Percentiles rank a stretch among this genome's conserved stretches.
Conservation (phyloP, 1,139 yeast genomes). For the Yamadazyma blattariae region DNA sequence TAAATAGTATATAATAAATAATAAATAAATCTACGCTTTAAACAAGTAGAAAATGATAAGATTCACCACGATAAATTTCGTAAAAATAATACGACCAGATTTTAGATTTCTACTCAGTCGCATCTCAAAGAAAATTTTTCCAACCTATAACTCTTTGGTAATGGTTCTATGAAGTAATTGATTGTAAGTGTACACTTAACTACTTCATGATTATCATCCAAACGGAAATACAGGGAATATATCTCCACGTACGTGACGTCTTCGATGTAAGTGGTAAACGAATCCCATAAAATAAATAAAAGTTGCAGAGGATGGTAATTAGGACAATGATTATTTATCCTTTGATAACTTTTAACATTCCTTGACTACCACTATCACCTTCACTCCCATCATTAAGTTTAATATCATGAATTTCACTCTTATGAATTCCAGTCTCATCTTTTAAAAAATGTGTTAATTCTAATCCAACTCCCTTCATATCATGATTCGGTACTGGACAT, state of each 20-base stretch:
- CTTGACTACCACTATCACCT: too few relatives aligned
- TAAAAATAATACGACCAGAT: too few relatives aligned
- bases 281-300: slow-evolving; percentile 35
- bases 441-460: slow-evolving; percentile 14
- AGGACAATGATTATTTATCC: slow-evolving; percentile 14
- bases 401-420: too few relatives aligned
- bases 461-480: slow-evolving; percentile 14
- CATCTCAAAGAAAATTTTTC: neutral
- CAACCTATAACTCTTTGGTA: neutral
- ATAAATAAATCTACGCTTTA: too few relatives aligned
- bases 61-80: too few relatives aligned
- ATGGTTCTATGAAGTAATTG: neutral
- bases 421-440: neutral
- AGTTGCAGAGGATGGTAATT: slow-evolving; percentile 39
- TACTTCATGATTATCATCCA: neutral
- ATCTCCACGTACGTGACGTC: slow-evolving; percentile 44
- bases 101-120: too few relatives aligned
- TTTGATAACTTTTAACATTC: slow-evolving; percentile 42
- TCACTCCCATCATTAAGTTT: slow-evolving; percentile 1
- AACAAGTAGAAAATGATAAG: too few relatives aligned
- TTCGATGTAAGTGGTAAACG: slow-evolving; percentile 48
- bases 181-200: neutral
- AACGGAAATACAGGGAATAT: slow-evolving; percentile 26
- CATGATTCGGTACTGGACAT: slow-evolving; percentile 31
- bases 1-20: too few relatives aligned